Conservation (phyloP, 2,329 filamentous ascomycete species). For the Magnaporthiopsis rhizophila region DNA sequence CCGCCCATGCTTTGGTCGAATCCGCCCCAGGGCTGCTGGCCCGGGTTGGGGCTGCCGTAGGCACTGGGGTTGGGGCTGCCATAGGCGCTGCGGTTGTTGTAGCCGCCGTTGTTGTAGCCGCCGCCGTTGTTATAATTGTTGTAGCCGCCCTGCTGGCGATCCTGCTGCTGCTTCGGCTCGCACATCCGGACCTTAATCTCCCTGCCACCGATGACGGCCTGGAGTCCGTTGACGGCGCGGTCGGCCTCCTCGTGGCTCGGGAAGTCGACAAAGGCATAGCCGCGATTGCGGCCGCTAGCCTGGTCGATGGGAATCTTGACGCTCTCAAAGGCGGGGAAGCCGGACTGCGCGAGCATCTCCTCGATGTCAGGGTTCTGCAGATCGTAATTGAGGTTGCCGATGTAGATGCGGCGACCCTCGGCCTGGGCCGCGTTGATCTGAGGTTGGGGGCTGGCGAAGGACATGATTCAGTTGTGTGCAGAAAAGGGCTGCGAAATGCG, state of each 20-base stretch:
- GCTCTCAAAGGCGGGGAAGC: conserved; percentile 34
- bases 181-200: conserved; percentile 58
- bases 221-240: conserved; percentile 47
- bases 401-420: conserved; percentile 35
- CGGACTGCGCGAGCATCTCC: conserved; percentile 21
- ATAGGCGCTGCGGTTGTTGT: conserved; percentile 10
- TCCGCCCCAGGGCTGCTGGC: conserved; percentile 35
- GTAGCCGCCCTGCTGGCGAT: conserved; percentile 28
- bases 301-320: conserved; percentile 64
- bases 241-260: conserved; percentile 46
- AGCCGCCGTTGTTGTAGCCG: conserved; percentile 6
- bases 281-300: conserved; percentile 60
- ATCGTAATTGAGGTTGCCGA: conserved; percentile 57
- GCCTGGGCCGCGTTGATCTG: conserved; percentile 2
- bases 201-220: conserved; percentile 46
- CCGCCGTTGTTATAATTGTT: conserved; percentile 4
- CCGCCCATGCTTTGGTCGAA: conserved; percentile 15
- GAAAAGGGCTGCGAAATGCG: neutral
- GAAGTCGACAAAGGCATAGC: conserved; percentile 69
- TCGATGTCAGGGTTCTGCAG: conserved; percentile 31
- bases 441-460: conserved; percentile 4
- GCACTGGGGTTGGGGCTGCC: conserved; percentile 11
- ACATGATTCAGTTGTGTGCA: conserved; percentile 2
- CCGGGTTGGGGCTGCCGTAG: neutral
- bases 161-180: conserved; percentile 45